A percentile compares a stretch with the other conserved stretches of the same genome.
These are phyloP conservation scores for Phascolomyces articulosus DNA, from an alignment of 371 early-diverging fungal genomes.

Conservation along the genomic window DNA sequence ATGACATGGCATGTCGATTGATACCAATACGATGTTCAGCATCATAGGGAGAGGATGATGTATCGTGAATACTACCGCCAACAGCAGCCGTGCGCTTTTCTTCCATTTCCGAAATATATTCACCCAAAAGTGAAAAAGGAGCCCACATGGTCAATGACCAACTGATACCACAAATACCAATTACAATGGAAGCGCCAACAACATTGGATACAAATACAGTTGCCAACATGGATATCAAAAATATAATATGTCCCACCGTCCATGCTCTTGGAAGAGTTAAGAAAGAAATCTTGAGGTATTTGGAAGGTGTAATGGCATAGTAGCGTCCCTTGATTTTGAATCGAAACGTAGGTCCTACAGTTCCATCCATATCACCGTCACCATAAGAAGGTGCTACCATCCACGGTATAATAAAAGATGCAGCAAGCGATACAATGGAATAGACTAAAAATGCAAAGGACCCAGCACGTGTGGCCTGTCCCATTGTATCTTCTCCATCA, in stretches of 20 bases:
- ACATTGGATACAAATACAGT: conserved; percentile 64
- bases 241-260: conserved; percentile 68
- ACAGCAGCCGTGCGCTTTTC: neutral
- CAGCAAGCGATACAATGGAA: conserved; percentile 74
- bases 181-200: conserved; percentile 56
- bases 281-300: conserved; percentile 23
- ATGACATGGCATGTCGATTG: conserved; percentile 22
- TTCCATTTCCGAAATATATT: conserved; percentile 65
- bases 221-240: conserved; percentile 68
- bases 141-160: conserved; percentile 94
- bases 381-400: conserved; percentile 31
- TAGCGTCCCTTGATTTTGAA: conserved; percentile 15
- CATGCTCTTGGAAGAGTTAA: conserved; percentile 70
- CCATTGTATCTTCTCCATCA: conserved; percentile 56
- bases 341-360: neutral
- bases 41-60: neutral
- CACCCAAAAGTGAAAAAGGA: conserved; percentile 91
- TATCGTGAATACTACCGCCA: neutral
- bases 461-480: conserved; percentile 80
- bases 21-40: conserved; percentile 6
- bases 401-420: conserved; percentile 76
- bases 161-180: conserved; percentile 78
- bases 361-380: neutral
- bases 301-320: conserved; percentile 17
- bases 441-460: conserved; percentile 83